phyloP scores from a whole-genome alignment of 139 green algal species.

The Zygnema cylindricum region DNA sequence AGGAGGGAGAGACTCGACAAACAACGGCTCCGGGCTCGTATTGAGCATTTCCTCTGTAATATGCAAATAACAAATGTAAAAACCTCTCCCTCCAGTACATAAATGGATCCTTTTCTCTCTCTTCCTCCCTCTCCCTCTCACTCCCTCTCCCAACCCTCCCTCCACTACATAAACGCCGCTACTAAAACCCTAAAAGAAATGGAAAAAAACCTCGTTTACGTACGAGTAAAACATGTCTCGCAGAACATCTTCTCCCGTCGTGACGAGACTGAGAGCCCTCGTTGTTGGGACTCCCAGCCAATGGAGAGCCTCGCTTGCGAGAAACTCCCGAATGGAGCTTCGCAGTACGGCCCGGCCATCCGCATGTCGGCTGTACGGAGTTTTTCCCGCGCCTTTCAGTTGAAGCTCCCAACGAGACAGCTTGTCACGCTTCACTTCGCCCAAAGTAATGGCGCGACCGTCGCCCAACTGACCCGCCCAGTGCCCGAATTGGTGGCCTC shows the following conservation, averaged over 20 bases:
- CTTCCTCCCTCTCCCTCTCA: not conserved
- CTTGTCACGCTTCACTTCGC: conserved; percentile 54
- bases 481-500: conserved; percentile 60
- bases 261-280: conserved; percentile 83
- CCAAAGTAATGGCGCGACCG: conserved; percentile 64
- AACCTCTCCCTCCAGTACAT: too few species aligned
- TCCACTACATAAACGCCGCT: not conserved
- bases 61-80: too few species aligned
- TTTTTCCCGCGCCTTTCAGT: conserved; percentile 93
- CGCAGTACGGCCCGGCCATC: conserved; percentile 81
- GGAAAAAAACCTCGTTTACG: too few species aligned
- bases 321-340: conserved; percentile 84
- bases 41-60: conserved; percentile 65
- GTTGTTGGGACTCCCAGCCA: conserved; percentile 85
- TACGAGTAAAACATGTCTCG: conserved; percentile 85
- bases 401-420: conserved; percentile 88
- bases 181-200: not conserved
- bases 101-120: too few species aligned
- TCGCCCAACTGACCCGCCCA: conserved; percentile 67
- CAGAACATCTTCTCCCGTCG: conserved; percentile 80
- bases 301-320: conserved; percentile 87
- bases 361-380: conserved; percentile 84
- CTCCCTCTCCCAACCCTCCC: too few species aligned
- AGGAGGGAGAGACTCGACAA: conserved; percentile 81
- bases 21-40: conserved; percentile 82